Conservation (phyloP, 2,329 filamentous ascomycete genomes). For the Monosporascus cannonballus region DNA sequence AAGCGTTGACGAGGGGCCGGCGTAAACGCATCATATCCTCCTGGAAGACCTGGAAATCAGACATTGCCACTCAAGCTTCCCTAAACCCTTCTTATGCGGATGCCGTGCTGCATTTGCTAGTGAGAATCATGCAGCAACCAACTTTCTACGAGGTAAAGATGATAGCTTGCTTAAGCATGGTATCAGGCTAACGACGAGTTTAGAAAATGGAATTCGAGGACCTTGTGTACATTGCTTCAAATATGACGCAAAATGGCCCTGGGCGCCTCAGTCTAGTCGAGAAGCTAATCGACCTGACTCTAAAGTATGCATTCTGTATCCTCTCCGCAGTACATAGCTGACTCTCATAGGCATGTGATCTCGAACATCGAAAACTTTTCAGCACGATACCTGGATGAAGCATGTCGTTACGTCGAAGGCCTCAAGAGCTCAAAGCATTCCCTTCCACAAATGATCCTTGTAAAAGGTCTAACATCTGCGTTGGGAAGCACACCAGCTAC, state of each 20-base stretch:
- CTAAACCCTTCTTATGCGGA: conserved; percentile 15
- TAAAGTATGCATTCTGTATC: conserved; percentile 15
- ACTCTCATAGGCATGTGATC: conserved; percentile 20
- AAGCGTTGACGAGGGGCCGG: conserved; percentile 21
- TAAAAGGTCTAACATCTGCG: conserved; percentile 18
- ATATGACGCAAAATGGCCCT: conserved; percentile 8
- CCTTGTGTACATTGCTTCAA: conserved; percentile 18
- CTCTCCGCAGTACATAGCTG: conserved; percentile 4
- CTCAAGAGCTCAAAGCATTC: conserved; percentile 6
- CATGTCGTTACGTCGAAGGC: conserved; percentile 15
- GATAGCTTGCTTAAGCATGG: too few species aligned
- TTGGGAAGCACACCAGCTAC: conserved; percentile 9
- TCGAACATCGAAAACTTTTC: conserved; percentile 16
- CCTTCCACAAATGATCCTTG: conserved; percentile 16
- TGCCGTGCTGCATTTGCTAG: conserved; percentile 20
- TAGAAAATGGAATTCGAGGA: conserved; percentile 26
- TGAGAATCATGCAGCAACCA: conserved; percentile 23
- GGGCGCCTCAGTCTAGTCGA: conserved; percentile 13
- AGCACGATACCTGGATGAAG: conserved; percentile 16
- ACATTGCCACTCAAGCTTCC: conserved; percentile 13
- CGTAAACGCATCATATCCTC: conserved; percentile 27
- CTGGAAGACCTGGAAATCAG: conserved; percentile 22
- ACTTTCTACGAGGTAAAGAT: conserved; percentile 25
- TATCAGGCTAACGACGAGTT: conserved; percentile 3
- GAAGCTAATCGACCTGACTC: conserved; percentile 19